Evolutionary conservation across 306 rosid species (phyloP).

Genomic region (Pachyrhizus erosus): DNA sequence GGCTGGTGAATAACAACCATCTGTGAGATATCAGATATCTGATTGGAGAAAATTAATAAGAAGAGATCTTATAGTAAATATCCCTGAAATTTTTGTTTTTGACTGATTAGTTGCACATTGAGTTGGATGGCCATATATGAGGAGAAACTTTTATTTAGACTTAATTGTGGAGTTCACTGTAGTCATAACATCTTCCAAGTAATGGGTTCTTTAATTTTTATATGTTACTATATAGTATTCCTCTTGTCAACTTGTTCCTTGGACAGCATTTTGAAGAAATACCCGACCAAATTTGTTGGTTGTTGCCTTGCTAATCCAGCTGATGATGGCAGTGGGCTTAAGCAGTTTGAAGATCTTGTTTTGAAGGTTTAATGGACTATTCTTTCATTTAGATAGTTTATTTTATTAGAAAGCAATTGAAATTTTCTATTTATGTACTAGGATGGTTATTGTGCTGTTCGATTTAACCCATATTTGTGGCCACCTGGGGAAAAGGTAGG

Average conservation of each 20-base stretch:
- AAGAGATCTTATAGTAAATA: no score
- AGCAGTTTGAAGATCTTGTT: slow-evolving; percentile 76
- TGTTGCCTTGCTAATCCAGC: slow-evolving; percentile 98
- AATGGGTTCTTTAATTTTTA: not conserved
- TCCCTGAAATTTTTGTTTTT: no score
- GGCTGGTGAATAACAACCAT: not conserved
- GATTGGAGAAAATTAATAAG: no score
- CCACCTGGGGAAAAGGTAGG: slow-evolving; percentile 80
- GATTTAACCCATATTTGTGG: slow-evolving; percentile 95
- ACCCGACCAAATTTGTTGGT: slow-evolving; percentile 84
- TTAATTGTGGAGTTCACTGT: not conserved
- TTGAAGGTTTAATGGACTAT: slow-evolving; percentile 57
- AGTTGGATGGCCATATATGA: not conserved
- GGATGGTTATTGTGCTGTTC: slow-evolving; percentile 86
- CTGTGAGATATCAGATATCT: no score
- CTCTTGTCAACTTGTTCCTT: slow-evolving; percentile 38
- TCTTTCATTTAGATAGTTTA: slow-evolving; percentile 3
- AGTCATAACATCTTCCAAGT: slow-evolving; percentile 19
- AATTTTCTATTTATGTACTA: slow-evolving; percentile 43
- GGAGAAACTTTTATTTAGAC: slow-evolving; percentile 5
- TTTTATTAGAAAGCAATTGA: slow-evolving; percentile 21
- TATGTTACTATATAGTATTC: not conserved
- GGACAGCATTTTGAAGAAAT: slow-evolving; percentile 77
- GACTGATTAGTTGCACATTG: no score
- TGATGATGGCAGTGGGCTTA: slow-evolving; percentile 75